A percentile compares a stretch with the other conserved stretches of the same genome.
Conservation (phyloP, 2,329 filamentous ascomycete species). For the Venturia effusa region DNA sequence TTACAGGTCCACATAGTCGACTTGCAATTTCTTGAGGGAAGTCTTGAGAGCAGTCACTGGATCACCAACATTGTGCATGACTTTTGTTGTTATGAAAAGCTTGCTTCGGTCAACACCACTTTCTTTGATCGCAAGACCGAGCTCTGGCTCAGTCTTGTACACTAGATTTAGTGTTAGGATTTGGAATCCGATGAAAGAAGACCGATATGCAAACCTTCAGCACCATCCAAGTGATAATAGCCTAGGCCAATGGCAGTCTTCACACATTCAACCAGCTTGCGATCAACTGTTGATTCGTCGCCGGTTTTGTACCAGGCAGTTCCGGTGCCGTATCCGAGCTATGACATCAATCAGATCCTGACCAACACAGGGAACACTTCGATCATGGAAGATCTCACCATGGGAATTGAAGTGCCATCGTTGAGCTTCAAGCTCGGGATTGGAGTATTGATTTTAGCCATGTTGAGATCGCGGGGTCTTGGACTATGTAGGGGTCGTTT, state of each 20-base stretch:
- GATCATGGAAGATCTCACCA: slow-evolving; percentile 35
- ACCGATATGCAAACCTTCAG: slow-evolving; percentile 44
- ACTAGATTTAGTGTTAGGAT: slow-evolving; percentile 18
- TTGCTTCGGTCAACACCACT: slow-evolving; percentile 34
- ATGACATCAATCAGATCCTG: not conserved
- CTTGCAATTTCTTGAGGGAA: slow-evolving; percentile 48
- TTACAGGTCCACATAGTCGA: slow-evolving; percentile 53
- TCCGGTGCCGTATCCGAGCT: slow-evolving; percentile 64
- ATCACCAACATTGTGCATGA: slow-evolving; percentile 41
- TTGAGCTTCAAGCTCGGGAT: slow-evolving; percentile 59
- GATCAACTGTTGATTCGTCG: slow-evolving; percentile 42
- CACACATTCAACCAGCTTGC: slow-evolving; percentile 43
- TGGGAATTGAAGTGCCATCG: slow-evolving; percentile 61
- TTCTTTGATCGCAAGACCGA: slow-evolving; percentile 37
- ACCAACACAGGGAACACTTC: not conserved
- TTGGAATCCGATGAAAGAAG: not conserved
- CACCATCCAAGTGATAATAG: slow-evolving; percentile 64
- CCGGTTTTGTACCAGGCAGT: slow-evolving; percentile 52
- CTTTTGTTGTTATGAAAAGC: slow-evolving; percentile 47
- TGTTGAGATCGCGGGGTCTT: slow-evolving; percentile 15
- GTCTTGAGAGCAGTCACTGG: slow-evolving; percentile 44
- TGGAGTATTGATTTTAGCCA: slow-evolving; percentile 32
- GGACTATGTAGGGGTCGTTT: not conserved
- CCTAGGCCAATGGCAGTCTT: slow-evolving; percentile 58
- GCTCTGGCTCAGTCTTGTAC: slow-evolving; percentile 41